Conservation (phyloP, 768 basidiomycete genomes). For the Russula virescens region DNA sequence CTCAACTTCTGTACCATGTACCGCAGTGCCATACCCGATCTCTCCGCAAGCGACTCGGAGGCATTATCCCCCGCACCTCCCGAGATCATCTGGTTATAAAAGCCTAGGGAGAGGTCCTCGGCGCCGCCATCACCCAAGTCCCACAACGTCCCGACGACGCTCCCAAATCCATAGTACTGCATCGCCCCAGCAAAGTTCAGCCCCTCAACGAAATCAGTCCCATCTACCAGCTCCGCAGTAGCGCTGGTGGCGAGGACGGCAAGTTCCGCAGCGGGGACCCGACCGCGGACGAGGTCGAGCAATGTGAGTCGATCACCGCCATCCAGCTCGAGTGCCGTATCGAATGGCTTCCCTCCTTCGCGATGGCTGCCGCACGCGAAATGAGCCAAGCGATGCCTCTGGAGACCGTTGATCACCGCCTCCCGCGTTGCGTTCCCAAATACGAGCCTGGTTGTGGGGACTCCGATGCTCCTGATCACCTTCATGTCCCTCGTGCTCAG, state of each 20-base stretch:
- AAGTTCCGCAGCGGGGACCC: conserved; percentile 8
- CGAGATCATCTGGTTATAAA: conserved; percentile 3
- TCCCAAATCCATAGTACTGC: conserved; percentile 20
- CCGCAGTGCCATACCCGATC: background rate
- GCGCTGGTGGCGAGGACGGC: conserved; percentile 12
- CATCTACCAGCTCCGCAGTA: background rate
- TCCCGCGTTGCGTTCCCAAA: no score
- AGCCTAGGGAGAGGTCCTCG: background rate
- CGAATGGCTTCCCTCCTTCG: background rate
- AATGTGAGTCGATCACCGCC: background rate
- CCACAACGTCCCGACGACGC: conserved; percentile 24
- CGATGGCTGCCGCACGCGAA: background rate
- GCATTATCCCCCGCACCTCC: background rate
- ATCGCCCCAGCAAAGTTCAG: conserved; percentile 17
- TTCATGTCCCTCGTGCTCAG: background rate
- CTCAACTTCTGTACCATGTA: conserved; percentile 1
- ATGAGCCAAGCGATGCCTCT: background rate
- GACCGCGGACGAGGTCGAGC: background rate
- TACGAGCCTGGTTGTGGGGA: background rate
- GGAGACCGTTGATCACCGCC: background rate
- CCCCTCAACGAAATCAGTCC: conserved; percentile 6
- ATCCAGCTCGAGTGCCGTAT: background rate
- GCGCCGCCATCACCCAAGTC: conserved; percentile 15
- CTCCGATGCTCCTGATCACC: background rate
- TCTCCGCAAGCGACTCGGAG: background rate